Evolutionary conservation across 1,284 basidiomycete species (phyloP).

Genomic region (Cystobasidium sp.): DNA sequence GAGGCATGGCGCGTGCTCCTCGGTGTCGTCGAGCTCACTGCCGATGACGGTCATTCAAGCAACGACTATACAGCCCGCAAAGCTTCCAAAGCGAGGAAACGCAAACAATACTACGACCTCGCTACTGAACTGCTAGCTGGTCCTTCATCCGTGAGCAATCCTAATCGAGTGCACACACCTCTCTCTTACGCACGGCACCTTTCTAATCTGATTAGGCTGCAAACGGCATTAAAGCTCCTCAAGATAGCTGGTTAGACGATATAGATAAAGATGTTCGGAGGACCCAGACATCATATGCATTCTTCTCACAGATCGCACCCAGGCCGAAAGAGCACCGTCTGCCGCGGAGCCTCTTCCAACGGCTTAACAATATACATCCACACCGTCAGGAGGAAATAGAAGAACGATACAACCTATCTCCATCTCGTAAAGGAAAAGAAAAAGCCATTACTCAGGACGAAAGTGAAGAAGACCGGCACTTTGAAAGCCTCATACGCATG

Average conservation of each 20-base stretch:
- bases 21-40: constrained; percentile 33
- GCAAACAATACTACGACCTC: constrained; percentile 33
- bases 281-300: constrained; percentile 40
- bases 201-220: constrained; percentile 8
- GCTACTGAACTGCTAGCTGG: constrained; percentile 20
- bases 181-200: not conserved
- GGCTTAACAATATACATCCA: constrained; percentile 29
- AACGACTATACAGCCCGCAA: constrained; percentile 11
- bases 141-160: not conserved
- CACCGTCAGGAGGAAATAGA: constrained; percentile 39
- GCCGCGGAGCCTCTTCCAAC: constrained; percentile 18
- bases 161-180: not conserved
- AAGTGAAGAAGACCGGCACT: constrained; percentile 21
- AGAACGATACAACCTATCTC: constrained; percentile 32
- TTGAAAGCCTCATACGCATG: constrained; percentile 36
- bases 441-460: constrained; percentile 3
- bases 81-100: constrained; percentile 20
- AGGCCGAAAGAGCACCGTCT: not conserved
- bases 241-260: constrained; percentile 41
- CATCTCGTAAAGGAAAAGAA: constrained; percentile 13
- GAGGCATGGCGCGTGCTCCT: constrained; percentile 40
- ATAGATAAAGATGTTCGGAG: constrained; percentile 43
- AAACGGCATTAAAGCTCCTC: constrained; percentile 9
- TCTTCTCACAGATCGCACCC: constrained; percentile 35
- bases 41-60: not conserved